Evolutionary conservation across 306 rosid species (phyloP).

Genomic region (Psophocarpus tetragonolobus): DNA sequence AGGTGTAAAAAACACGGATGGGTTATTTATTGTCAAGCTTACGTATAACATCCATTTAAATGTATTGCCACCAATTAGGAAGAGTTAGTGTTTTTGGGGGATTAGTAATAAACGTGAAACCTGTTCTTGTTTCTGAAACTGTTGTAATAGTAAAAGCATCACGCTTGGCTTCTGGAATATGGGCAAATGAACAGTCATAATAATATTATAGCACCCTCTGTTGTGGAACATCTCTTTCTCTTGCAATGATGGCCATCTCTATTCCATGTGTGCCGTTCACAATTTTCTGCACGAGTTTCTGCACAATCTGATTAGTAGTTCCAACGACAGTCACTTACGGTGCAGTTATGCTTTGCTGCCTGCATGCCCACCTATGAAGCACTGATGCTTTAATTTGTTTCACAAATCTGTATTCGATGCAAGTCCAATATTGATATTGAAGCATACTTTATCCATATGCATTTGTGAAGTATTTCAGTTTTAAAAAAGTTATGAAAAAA

Average conservation of each 20-base stretch:
- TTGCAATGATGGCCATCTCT: not conserved
- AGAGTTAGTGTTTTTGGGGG: conserved; percentile 27
- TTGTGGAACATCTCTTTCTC: not conserved
- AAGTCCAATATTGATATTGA: too few relatives aligned
- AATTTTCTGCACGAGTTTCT: not conserved
- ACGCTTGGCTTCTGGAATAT: conserved; percentile 36
- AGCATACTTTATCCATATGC: too few relatives aligned
- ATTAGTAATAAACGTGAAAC: conserved; percentile 47
- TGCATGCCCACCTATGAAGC: not conserved
- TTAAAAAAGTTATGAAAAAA: too few relatives aligned
- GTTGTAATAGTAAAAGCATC: conserved; percentile 34
- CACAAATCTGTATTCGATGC: too few relatives aligned
- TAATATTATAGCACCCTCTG: not conserved
- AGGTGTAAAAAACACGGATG: conserved; percentile 29
- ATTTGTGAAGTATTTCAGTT: too few relatives aligned
- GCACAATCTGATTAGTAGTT: not conserved
- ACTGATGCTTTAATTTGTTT: too few relatives aligned
- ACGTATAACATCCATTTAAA: conserved; percentile 50
- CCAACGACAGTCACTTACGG: not conserved
- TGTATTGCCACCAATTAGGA: conserved; percentile 35
- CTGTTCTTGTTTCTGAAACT: conserved; percentile 35
- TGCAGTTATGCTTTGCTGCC: not conserved
- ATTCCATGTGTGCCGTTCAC: not conserved
- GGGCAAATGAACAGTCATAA: conserved; percentile 1
- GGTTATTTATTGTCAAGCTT: conserved; percentile 33